phyloP scores from a whole-genome alignment of 75 land plant species.

The Sequoia sempervirens region DNA sequence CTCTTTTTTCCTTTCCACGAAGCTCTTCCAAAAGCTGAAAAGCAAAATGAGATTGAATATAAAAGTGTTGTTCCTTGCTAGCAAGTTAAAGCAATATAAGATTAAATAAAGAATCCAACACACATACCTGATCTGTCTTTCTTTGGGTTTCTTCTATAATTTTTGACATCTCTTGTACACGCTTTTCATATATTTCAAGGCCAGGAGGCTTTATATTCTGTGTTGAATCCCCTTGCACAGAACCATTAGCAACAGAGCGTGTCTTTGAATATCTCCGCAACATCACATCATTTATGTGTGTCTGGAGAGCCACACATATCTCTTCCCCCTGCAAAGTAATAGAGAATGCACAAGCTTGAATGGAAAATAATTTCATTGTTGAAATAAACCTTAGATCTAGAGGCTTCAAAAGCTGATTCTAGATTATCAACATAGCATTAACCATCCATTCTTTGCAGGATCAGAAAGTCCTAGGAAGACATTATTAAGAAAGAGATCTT shows the following conservation, averaged over 20 bases:
- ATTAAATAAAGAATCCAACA: not conserved
- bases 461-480: not conserved
- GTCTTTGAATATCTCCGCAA: conserved; percentile 90
- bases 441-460: not conserved
- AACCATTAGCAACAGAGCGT: conserved; percentile 60
- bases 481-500: not conserved
- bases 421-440: not conserved
- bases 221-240: conserved; percentile 50
- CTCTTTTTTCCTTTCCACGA: conserved; percentile 57
- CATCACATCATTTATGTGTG: conserved; percentile 99
- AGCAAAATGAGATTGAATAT: conserved; percentile 5
- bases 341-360: not conserved
- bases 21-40: conserved; percentile 75
- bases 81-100: not conserved
- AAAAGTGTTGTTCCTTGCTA: not conserved
- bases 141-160: conserved; percentile 81
- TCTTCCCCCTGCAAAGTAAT: conserved; percentile 78
- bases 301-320: conserved; percentile 98
- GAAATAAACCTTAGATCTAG: not conserved
- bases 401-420: not conserved
- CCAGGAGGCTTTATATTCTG: conserved; percentile 52
- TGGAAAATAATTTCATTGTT: not conserved
- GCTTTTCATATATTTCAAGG: conserved; percentile 75
- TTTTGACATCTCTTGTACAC: conserved; percentile 71
- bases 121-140: conserved; percentile 62